Evolutionary conservation across 495 filamentous ascomycete species (phyloP).

Genomic region (Aspergillus mulundensis): DNA sequence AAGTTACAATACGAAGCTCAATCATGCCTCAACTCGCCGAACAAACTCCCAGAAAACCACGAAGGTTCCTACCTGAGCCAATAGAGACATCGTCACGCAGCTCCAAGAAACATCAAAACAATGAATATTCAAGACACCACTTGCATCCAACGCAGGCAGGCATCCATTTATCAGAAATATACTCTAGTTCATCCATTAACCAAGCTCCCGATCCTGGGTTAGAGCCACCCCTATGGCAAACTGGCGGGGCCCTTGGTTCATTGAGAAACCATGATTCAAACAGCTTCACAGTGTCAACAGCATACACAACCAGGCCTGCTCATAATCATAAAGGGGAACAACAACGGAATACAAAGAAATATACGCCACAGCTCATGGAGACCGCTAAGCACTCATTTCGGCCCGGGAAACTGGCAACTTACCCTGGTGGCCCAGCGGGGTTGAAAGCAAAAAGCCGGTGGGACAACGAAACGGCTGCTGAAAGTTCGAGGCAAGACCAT

Average conservation of each 20-base stretch:
- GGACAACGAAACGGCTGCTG: neutral
- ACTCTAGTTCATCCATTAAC: neutral
- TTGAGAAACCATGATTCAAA: neutral
- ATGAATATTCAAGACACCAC: slow-evolving; percentile 21
- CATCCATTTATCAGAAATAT: neutral
- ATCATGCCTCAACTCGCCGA: neutral
- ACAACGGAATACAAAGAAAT: slow-evolving; percentile 36
- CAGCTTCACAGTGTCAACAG: neutral
- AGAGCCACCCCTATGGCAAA: neutral
- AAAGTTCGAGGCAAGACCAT: neutral
- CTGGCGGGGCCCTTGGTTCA: neutral
- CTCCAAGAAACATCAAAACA: slow-evolving; percentile 39
- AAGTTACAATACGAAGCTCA: neutral
- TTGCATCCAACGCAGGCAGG: neutral
- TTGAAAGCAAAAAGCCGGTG: slow-evolving; percentile 8
- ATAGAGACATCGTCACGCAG: slow-evolving; percentile 63
- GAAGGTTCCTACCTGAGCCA: slow-evolving; percentile 55
- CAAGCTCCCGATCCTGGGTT: neutral
- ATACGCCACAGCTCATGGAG: slow-evolving; percentile 56
- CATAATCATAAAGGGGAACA: neutral
- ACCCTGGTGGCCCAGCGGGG: slow-evolving; percentile 24
- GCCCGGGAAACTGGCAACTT: slow-evolving; percentile 26
- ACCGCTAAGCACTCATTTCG: slow-evolving; percentile 49
- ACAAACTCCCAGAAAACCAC: slow-evolving; percentile 8
- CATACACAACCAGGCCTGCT: neutral